Conservation (phyloP, 306 rosid species). For the Gillenia trifoliata region DNA sequence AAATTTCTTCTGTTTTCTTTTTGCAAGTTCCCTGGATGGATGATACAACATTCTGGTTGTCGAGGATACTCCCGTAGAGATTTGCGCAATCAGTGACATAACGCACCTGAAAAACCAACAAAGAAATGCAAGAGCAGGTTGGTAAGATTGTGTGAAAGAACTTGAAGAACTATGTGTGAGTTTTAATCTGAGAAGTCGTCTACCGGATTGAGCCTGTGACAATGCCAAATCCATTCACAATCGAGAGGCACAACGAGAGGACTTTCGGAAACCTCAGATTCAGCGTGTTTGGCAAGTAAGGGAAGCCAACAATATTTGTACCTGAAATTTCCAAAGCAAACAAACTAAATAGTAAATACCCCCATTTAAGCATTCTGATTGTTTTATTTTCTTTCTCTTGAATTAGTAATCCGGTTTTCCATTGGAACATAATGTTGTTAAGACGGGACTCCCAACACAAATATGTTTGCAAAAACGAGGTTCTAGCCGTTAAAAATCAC, state of each 20-base stretch:
- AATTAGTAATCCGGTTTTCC: no score
- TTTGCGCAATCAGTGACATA: slow-evolving; percentile 64
- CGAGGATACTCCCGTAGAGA: slow-evolving; percentile 69
- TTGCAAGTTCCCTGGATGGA: slow-evolving; percentile 47
- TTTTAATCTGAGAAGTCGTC: slow-evolving; percentile 18
- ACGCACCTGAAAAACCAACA: slow-evolving; percentile 36
- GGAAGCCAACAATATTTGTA: slow-evolving; percentile 98
- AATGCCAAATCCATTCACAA: slow-evolving; percentile 99
- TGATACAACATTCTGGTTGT: slow-evolving; percentile 67
- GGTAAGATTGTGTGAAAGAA: no score
- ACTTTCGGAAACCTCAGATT: slow-evolving; percentile 44
- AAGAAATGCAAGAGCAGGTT: no score
- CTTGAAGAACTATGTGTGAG: no score
- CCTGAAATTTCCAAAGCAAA: slow-evolving; percentile 39
- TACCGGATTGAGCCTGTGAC: slow-evolving; percentile 98
- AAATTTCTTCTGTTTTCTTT: slow-evolving; percentile 61
- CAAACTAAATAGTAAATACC: background rate
- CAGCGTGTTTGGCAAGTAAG: slow-evolving; percentile 70
- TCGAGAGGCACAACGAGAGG: slow-evolving; percentile 91
- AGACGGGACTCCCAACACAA: no score
- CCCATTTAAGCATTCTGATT: background rate
- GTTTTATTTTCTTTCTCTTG: background rate
- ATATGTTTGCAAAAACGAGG: background rate
- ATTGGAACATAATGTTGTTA: no score
- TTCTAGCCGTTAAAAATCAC: background rate